A percentile compares a stretch with the other conserved stretches of the same genome.
phyloP scores from a whole-genome alignment of 495 filamentous ascomycete species.

The Trichoderma gamsii region DNA sequence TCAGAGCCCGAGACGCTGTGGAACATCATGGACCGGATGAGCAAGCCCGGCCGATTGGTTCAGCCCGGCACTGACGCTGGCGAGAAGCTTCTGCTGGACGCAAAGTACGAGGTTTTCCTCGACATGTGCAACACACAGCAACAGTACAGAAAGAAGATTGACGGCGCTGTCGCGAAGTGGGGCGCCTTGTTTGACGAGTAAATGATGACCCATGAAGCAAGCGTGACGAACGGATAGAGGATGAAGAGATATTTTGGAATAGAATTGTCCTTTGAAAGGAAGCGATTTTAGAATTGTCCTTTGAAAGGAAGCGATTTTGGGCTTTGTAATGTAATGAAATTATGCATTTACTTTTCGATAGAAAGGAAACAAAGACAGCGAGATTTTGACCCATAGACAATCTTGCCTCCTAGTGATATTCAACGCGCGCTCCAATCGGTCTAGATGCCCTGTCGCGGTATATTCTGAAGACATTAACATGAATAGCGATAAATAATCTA shows the following conservation, averaged over 20 bases:
- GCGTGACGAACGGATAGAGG: not conserved
- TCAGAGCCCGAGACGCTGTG: conserved; percentile 61
- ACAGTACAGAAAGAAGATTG: conserved; percentile 61
- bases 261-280: not conserved
- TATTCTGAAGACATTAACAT: no score
- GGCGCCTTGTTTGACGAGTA: conserved; percentile 1
- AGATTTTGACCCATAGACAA: not conserved
- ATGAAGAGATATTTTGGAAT: no score
- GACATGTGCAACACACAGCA: conserved; percentile 72
- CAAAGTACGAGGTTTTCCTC: conserved; percentile 82
- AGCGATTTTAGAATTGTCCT: not conserved
- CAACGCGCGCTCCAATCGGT: no score
- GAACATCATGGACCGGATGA: conserved; percentile 97
- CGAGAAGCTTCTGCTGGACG: conserved; percentile 71
- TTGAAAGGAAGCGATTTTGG: not conserved
- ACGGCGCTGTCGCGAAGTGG: conserved; percentile 56
- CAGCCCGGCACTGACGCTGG: conserved; percentile 59
- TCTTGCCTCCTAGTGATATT: not conserved
- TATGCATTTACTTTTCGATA: not conserved
- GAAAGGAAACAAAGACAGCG: not conserved
- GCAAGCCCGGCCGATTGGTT: conserved; percentile 81
- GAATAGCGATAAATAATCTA: not conserved
- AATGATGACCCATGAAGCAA: not conserved
- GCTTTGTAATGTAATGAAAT: conserved; percentile 10
- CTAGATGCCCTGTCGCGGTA: no score